Base-by-base conservation (phyloP, 2,329 filamentous ascomycete species). In the Didymella arachidicola region DNA sequence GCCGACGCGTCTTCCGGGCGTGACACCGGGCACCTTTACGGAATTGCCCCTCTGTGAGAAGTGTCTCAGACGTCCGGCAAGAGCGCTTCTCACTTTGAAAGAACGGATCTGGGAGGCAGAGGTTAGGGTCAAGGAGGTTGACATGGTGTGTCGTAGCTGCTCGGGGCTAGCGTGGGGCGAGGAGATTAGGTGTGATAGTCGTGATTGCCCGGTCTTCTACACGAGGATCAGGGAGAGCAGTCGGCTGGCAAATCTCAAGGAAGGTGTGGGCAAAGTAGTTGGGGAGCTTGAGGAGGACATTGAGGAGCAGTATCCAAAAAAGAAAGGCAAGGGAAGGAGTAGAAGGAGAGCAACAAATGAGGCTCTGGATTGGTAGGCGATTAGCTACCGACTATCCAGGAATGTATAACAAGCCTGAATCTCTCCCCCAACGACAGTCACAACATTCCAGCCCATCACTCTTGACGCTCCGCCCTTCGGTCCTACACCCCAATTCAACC, bases 121-220 rank as follows among this genome's bases (percentile, higher is more conserved):
- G 75, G 83, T 80, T 67, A 86, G 84, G 59, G 84, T 86, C 11
- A 74, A 80, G 43, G 86, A 92, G 59, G 78, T 97, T 7, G 81
- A 89, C 38, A 83, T 82, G 48, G 80, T 97, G 8, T 99, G 95
- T 77, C 87, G 89, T 60, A 90, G 86, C 68, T 99, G 95, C 75
- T 88, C 92, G 38, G 88, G 87, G 0, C 73, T 93, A 18, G 82
- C 89, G 3, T 89, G 87, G 63, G 80, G 86, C 2, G 94, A 97
- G 36, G 87, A 90, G 32, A 88, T 97, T n/a, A 83, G 78, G 39
- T 99, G 95, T 72, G 92, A 97, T 72, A 96, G 91, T 75, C 87
- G 91, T 74, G 94, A 97, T 77, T 99, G 95, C 72, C 90, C 93
- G 0, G 92, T 97, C 0, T 98, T 96, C 67, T 98, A 96, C 78